Conservation (phyloP, 2,329 filamentous ascomycete species). For the Thermomyces lanuginosus region DNA sequence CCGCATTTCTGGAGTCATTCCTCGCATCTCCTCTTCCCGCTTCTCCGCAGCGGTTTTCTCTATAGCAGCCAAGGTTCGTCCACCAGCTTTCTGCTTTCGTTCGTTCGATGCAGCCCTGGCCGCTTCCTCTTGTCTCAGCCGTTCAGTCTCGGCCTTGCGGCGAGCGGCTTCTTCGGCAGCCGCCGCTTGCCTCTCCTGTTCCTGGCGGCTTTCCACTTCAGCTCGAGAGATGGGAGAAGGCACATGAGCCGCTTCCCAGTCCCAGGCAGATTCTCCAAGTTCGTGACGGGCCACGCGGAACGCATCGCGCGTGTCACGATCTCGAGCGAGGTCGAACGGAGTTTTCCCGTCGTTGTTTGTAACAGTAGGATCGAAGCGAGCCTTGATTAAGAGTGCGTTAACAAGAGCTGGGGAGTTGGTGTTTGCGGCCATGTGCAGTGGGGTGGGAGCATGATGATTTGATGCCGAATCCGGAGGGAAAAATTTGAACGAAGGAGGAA, state of each 20-base stretch:
- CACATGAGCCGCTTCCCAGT: conserved; percentile 63
- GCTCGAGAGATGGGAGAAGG: conserved; percentile 52
- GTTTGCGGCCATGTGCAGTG: conserved; percentile 71
- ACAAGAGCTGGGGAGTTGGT: conserved; percentile 68
- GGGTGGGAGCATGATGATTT: conserved; percentile 66
- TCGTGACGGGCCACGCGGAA: conserved; percentile 78
- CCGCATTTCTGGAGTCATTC: conserved; percentile 75
- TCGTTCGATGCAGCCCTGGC: conserved; percentile 23
- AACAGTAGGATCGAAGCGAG: conserved; percentile 54
- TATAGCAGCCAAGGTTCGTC: conserved; percentile 40
- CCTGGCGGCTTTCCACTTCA: conserved; percentile 54
- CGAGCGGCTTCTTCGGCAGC: conserved; percentile 54
- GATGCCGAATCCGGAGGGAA: conserved; percentile 48
- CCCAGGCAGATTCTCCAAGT: conserved; percentile 58
- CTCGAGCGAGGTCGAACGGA: conserved; percentile 72
- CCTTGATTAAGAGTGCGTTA: conserved; percentile 57
- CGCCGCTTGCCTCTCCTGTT: conserved; percentile 52
- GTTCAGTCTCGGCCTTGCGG: conserved; percentile 56
- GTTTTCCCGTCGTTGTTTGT: conserved; percentile 63
- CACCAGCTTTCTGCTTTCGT: conserved; percentile 35
- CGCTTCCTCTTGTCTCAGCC: conserved; percentile 48
- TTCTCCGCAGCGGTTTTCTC: conserved; percentile 64
- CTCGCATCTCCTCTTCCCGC: conserved; percentile 67
- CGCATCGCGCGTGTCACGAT: conserved; percentile 70
- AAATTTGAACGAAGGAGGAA: conserved; percentile 60